Conservation (phyloP, 805 yeast species). For the Nematodospora valgi region DNA sequence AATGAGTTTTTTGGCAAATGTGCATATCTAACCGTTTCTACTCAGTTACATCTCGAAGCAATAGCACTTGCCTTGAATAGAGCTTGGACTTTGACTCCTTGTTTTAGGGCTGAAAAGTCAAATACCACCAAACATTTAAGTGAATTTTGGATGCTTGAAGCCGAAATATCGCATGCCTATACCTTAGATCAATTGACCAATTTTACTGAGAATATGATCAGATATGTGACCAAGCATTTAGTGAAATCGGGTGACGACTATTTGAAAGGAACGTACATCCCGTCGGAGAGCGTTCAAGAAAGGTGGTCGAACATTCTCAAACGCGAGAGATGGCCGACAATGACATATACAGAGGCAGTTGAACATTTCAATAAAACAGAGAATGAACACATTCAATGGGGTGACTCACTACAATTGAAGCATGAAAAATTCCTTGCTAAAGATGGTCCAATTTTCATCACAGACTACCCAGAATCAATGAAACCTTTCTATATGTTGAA, state of each 20-base stretch:
- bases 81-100: conserved; percentile 88
- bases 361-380: conserved; percentile 33
- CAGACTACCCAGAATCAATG: conserved; percentile 73
- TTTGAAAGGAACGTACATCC: conserved; percentile 13
- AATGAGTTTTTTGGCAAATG: conserved; percentile 51
- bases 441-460: conserved; percentile 77
- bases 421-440: conserved; percentile 92
- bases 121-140: conserved; percentile 88
- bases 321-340: conserved; percentile 54
- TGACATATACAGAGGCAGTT: conserved; percentile 78
- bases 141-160: conserved; percentile 98
- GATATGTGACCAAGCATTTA: conserved; percentile 32
- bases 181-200: conserved; percentile 57
- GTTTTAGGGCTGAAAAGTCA: conserved; percentile 90
- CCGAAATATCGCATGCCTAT: conserved; percentile 71
- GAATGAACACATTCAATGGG: conserved; percentile 45
- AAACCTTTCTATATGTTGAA: conserved; percentile 93
- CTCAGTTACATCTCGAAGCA: conserved; percentile 88
- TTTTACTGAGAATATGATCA: conserved; percentile 70
- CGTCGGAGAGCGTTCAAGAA: conserved; percentile 26
- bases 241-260: conserved; percentile 21
- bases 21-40: conserved; percentile 80
- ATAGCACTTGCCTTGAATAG: conserved; percentile 68
- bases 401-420: conserved; percentile 71
- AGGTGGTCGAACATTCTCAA: conserved; percentile 62